Evolutionary conservation across 352 stramenopile species (phyloP).

Genomic region (Globisporangium viniferum): DNA sequence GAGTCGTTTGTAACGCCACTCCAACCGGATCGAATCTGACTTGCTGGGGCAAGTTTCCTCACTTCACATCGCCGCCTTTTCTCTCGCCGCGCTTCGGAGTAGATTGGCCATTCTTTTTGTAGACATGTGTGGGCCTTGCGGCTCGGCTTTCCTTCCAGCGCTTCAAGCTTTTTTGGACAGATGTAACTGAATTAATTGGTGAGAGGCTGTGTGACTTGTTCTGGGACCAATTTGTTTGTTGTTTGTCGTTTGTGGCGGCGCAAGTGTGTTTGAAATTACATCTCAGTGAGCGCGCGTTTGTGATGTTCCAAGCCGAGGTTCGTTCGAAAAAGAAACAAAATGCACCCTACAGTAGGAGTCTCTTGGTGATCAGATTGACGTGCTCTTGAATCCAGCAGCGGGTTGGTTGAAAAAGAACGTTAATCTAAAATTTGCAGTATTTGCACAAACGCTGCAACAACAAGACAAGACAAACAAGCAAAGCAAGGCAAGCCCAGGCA

Average conservation of each 20-base stretch:
- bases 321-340: neutral
- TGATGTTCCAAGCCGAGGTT: neutral
- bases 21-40: neutral
- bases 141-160: neutral
- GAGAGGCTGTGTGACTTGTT: neutral
- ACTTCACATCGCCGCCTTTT: neutral
- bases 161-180: neutral
- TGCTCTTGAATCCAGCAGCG: neutral
- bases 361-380: neutral
- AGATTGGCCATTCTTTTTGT: slow-evolving; percentile 10
- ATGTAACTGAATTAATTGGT: neutral
- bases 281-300: neutral
- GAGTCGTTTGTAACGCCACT: neutral
- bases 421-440: neutral
- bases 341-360: neutral
- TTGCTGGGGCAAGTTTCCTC: slow-evolving; percentile 5
- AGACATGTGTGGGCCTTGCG: slow-evolving; percentile 6
- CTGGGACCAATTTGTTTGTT: neutral
- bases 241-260: neutral
- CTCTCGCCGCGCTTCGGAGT: slow-evolving; percentile 10
- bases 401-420: neutral
- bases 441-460: neutral
- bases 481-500: neutral
- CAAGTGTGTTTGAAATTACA: neutral
- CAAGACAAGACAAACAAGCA: no score